Evolutionary conservation across 2,329 filamentous ascomycete species (phyloP), one percentile per base, ranked within the genome.

Genomic region (Pyrenophora teres): DNA sequence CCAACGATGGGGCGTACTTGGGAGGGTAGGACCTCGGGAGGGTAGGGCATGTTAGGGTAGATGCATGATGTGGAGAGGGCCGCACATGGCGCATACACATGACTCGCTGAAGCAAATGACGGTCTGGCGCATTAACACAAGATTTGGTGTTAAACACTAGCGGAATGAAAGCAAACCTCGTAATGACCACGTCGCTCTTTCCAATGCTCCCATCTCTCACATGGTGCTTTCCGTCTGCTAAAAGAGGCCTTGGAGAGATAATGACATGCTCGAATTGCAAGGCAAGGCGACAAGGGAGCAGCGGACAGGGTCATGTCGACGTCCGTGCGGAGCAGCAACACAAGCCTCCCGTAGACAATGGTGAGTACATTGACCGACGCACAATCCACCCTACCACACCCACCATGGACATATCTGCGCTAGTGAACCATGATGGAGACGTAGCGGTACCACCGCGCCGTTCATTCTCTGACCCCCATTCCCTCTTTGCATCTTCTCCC

Each of bases 391-490:
- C 49, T 57, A 63, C 56, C 57, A 68, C 57, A 61, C 60, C 60
- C 58, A 68, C 59, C 50, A 73, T 73, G 70, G 65, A 73, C 54
- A 68, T 73, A 61, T 64, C 66, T 52, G 63, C 63, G 43, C 66
- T 73, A 61, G 65, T 73, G 43, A 70, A 71, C 52, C 67, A 69
- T 46, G 64, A 64, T 57, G 59, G 62, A 40, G 60, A 69, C 48
- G 62, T 57, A 54, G 54, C 62, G 54, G 65, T 63, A 57, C 56
- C 60, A 60, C 67, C 65, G 47, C 70, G 69, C 53, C 65, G 67
- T 40, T 68, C 69, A 32, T 57, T 64, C 48, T 71, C 70, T 15
- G 62, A 59, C 47, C 54, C 67, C 27, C 61, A 67, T 51, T 63
- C 60, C 35, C 57, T 67, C 41, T 48, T 63, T 13, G 57, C 67